Conservation (phyloP, 2,329 filamentous ascomycete genomes). For the Ophiostoma novo-ulmi region DNA sequence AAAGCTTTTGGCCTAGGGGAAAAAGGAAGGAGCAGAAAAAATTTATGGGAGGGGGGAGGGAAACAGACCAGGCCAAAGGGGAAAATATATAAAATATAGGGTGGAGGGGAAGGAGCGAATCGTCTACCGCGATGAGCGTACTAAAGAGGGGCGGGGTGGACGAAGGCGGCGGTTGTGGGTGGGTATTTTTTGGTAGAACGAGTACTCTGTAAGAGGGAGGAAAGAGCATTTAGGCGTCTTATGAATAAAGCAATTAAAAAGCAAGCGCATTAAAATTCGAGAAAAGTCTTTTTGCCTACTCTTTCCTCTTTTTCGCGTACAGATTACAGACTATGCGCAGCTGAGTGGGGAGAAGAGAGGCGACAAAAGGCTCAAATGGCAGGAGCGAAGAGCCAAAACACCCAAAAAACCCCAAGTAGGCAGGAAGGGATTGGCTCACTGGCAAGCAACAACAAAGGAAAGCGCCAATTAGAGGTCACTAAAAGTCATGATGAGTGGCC, state of each 20-base stretch:
- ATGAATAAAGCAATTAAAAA: conserved; percentile 14
- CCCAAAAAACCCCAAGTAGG: neutral
- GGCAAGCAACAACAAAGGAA: conserved; percentile 9
- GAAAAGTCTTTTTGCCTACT: conserved; percentile 6
- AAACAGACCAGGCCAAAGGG: conserved; percentile 14
- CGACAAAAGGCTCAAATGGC: conserved; percentile 14
- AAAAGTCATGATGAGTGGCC: neutral
- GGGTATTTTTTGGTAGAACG: conserved; percentile 19
- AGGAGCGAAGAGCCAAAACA: conserved; percentile 9
- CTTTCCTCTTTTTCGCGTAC: neutral
- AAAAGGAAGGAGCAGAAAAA: conserved; percentile 26
- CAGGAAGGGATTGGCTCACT: neutral
- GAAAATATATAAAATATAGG: conserved; percentile 23
- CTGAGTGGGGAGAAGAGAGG: conserved; percentile 18
- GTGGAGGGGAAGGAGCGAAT: conserved; percentile 26
- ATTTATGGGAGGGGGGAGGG: conserved; percentile 27
- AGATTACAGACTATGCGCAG: neutral
- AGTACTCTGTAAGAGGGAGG: neutral
- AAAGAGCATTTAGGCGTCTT: neutral
- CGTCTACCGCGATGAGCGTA: neutral
- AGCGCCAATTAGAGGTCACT: conserved; percentile 19
- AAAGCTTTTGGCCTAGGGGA: conserved; percentile 22
- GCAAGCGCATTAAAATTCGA: neutral
- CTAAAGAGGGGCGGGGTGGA: conserved; percentile 18
- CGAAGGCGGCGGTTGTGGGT: conserved; percentile 24